Conservation (phyloP, 192 early-diverging fungal species). For the Backusella circina region DNA sequence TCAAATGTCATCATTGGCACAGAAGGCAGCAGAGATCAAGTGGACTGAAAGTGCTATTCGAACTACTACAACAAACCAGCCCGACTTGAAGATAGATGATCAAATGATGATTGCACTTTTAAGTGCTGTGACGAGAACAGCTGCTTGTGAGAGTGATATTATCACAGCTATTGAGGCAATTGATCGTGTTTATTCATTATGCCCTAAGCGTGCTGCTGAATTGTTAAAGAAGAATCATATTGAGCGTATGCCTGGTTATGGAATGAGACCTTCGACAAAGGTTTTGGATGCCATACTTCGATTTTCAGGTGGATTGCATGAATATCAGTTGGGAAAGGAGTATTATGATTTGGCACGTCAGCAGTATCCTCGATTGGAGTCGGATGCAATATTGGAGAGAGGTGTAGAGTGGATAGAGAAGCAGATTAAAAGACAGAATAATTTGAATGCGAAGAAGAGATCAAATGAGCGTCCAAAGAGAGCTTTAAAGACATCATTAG, state of each 20-base stretch:
- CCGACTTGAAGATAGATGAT: neutral
- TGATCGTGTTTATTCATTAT: neutral
- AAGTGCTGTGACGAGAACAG: slow-evolving; percentile 3
- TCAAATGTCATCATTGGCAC: neutral
- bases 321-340: slow-evolving; percentile 3
- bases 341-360: neutral
- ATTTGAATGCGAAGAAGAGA: neutral
- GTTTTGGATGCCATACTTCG: neutral
- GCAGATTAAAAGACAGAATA: neutral
- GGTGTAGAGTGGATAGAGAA: neutral
- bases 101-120: neutral
- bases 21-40: neutral
- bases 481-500: neutral
- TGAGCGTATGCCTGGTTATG: neutral
- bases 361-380: neutral
- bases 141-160: neutral
- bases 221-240: neutral
- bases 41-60: neutral
- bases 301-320: slow-evolving; percentile 1
- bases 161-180: neutral
- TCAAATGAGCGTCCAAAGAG: neutral
- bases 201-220: neutral
- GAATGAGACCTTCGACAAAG: neutral
- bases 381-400: neutral
- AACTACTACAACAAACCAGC: neutral